Base-by-base conservation (phyloP, 202 grass and related monocot genomes). In the Miscanthus sacchariflorus region DNA sequence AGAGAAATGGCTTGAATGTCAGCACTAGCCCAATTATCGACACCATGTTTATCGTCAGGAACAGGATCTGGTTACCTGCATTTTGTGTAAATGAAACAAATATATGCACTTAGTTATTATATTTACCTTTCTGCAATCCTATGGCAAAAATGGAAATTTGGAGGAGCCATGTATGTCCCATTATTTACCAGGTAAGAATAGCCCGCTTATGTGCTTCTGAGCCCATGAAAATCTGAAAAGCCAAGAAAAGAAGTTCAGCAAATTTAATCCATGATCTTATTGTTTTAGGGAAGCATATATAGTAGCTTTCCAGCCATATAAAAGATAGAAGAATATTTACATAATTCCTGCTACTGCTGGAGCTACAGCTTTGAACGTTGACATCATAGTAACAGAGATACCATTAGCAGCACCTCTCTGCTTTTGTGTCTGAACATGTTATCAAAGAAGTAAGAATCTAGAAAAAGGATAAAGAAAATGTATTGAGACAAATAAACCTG, bases 321-420 rank as follows among this genome's bases (percentile, higher is more conserved):
- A 72, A 46, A 70, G 44, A 48, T n/a, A 12, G n/a, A 77, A 78
- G 1, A 23, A 21, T 87, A 85, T 85, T 90, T 86, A 94, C 90
- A 90, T 12, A 77, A 86, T 56, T 83, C 93, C 93, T 42, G 87
- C 90, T 72, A 50, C 85, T 80, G 90, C 93, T 80, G 93, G 93
- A 83, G 90, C 93, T 67, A 79, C 56, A 58, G 90, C 66, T 91
- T 95, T 92, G 56, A 95, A 95, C 43, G 91, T 86, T 43, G 93
- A 95, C 86, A 95, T 90, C 43, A 90, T 77, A 85, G 93, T 93
- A 49, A 93, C 88, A 13, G 93, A 92, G 1, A 92, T 89, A 9
- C 93, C 93, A 85, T 92, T 95, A 72, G 90, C 93, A 66, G 88
- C 68, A 8, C 90, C 90, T 84, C 90, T 89, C 82, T 95, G 90